A percentile compares a stretch with the other conserved stretches of the same genome.
Evolutionary conservation across 2,329 filamentous ascomycete genomes (phyloP).

Genomic region (Stachybotrys chlorohalonatus): DNA sequence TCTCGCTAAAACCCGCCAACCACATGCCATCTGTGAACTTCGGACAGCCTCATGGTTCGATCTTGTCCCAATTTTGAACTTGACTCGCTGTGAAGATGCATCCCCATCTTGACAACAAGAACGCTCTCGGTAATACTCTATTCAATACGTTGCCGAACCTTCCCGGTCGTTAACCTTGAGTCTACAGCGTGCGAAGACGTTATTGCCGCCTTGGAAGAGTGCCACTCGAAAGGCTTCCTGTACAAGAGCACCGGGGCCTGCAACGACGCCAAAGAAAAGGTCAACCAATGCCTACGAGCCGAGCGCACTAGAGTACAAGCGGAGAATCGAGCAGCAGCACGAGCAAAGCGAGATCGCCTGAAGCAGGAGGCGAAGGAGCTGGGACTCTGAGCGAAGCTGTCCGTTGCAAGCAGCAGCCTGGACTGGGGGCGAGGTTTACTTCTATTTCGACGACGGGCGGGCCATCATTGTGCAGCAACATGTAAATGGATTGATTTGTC

Average conservation of each 20-base stretch:
- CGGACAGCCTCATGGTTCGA: too few relatives aligned
- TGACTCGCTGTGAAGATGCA: conserved; percentile 57
- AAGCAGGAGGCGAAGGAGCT: conserved; percentile 58
- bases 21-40: too few relatives aligned
- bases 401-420: not conserved
- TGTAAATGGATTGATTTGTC: not conserved
- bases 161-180: not conserved
- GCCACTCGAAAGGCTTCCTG: conserved; percentile 84
- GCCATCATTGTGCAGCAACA: not conserved
- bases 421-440: not conserved
- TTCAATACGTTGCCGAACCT: not conserved
- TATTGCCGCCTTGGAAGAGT: conserved; percentile 90
- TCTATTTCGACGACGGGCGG: not conserved
- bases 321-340: conserved; percentile 61
- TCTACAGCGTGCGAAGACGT: conserved; percentile 80
- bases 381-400: conserved; percentile 19
- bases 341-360: conserved; percentile 61
- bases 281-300: conserved; percentile 75
- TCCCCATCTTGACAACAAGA: conserved; percentile 91
- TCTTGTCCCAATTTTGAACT: not conserved
- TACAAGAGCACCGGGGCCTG: conserved; percentile 88
- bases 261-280: conserved; percentile 73
- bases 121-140: conserved; percentile 61
- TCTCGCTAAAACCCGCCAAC: not conserved
- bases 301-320: conserved; percentile 73